Evolutionary conservation across 352 stramenopile species (phyloP).

Genomic region (Nothophytophthora sp.): DNA sequence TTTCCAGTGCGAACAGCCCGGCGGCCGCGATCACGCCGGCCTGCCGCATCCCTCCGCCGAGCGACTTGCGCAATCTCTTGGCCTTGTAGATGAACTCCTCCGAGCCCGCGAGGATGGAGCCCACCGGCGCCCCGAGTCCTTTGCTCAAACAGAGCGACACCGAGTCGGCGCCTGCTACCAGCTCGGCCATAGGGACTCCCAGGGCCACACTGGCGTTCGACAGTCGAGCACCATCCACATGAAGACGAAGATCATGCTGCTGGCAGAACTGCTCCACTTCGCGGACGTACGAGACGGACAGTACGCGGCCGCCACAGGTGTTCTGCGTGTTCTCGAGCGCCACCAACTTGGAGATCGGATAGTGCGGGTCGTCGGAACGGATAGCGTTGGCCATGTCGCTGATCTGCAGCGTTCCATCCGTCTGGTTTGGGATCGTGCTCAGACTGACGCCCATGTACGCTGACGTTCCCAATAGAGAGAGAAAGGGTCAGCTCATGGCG

Average conservation of each 20-base stretch:
- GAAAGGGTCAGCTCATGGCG: not conserved
- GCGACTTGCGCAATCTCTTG: conserved; percentile 93
- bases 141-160: conserved; percentile 97
- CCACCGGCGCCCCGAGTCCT: conserved; percentile 93
- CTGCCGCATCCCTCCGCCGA: conserved; percentile 98
- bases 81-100: conserved; percentile 90
- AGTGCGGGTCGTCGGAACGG: conserved; percentile 79
- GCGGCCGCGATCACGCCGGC: conserved; percentile 93
- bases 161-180: conserved; percentile 89
- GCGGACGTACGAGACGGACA: conserved; percentile 86
- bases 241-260: conserved; percentile 85
- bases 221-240: conserved; percentile 96
- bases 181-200: conserved; percentile 57
- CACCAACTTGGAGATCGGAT: conserved; percentile 88
- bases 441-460: conserved; percentile 92
- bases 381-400: conserved; percentile 80
- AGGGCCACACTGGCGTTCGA: conserved; percentile 94
- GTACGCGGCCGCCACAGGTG: conserved; percentile 91
- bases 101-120: conserved; percentile 93
- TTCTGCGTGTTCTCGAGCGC: conserved; percentile 99
- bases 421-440: conserved; percentile 80
- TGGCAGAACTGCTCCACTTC: conserved; percentile 71
- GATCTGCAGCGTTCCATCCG: conserved; percentile 87
- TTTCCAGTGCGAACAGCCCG: conserved; percentile 90
- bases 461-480: conserved; percentile 18